phyloP scores from a whole-genome alignment of 352 stramenopile species.

The Pythium sp. region DNA sequence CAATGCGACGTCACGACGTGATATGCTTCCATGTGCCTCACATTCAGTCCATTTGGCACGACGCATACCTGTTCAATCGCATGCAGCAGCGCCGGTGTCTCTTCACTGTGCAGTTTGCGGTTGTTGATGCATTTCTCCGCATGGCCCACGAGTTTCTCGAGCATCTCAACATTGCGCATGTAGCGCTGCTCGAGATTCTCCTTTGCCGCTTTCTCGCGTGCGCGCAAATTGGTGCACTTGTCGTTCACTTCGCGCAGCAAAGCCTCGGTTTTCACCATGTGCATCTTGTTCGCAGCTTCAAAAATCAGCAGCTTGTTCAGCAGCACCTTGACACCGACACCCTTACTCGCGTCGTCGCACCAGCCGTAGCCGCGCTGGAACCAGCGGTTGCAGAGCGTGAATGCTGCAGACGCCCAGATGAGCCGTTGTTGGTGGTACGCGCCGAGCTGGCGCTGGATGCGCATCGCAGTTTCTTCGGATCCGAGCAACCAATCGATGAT shows the following conservation, averaged over 20 bases:
- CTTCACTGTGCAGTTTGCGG: slow-evolving; percentile 69
- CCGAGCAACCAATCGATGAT: slow-evolving; percentile 65
- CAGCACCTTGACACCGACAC: slow-evolving; percentile 62
- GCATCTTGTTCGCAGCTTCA: slow-evolving; percentile 70
- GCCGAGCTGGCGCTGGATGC: slow-evolving; percentile 41
- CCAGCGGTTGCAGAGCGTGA: slow-evolving; percentile 64
- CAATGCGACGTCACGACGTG: slow-evolving; percentile 67
- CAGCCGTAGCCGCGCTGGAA: slow-evolving; percentile 61
- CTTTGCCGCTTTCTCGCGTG: slow-evolving; percentile 41
- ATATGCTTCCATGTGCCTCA: slow-evolving; percentile 49
- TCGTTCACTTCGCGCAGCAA: slow-evolving; percentile 58
- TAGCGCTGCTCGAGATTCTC: slow-evolving; percentile 40
- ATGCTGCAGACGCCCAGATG: slow-evolving; percentile 49
- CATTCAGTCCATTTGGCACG: slow-evolving; percentile 44
- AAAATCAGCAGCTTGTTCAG: slow-evolving; percentile 55
- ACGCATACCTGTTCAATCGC: slow-evolving; percentile 62
- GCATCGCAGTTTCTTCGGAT: slow-evolving; percentile 43
- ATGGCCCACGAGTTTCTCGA: slow-evolving; percentile 48
- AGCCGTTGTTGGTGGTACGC: slow-evolving; percentile 53
- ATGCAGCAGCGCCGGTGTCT: slow-evolving; percentile 59
- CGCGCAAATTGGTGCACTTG: slow-evolving; percentile 55
- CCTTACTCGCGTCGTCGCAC: slow-evolving; percentile 53
- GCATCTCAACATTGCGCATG: slow-evolving; percentile 34
- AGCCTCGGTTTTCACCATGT: slow-evolving; percentile 65
- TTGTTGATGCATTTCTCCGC: slow-evolving; percentile 71